Percentiles rank a stretch among this genome's conserved stretches.
phyloP scores from a whole-genome alignment of 2,329 filamentous ascomycete genomes.

The Arthroderma sp. region DNA sequence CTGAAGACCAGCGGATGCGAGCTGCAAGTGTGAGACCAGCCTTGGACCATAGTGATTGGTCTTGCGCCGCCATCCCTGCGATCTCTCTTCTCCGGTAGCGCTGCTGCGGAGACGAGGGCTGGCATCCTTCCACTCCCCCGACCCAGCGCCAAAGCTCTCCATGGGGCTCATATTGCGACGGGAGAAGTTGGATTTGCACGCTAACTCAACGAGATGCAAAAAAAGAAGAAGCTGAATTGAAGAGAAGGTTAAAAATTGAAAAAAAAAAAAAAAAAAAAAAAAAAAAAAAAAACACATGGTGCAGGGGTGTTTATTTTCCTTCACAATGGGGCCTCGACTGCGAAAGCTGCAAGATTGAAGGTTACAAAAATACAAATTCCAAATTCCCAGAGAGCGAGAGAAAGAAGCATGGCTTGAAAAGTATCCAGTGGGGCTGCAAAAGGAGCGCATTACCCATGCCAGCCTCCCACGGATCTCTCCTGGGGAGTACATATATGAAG shows the following conservation, averaged over 20 bases:
- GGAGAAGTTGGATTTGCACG: not conserved
- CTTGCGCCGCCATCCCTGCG: not conserved
- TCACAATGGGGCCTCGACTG: not conserved
- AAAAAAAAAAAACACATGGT: not conserved
- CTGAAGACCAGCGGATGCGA: conserved; percentile 1
- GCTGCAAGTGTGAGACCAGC: conserved; percentile 4
- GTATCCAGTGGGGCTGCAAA: not conserved
- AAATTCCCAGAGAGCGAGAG: conserved; percentile 1
- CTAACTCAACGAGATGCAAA: not conserved
- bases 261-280: not conserved
- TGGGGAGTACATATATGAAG: conserved; percentile 5
- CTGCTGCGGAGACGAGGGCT: not conserved
- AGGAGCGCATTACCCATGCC: not conserved
- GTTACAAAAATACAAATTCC: conserved; percentile 1
- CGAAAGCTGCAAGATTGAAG: not conserved
- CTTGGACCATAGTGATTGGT: conserved; percentile 6
- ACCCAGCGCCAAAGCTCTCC: not conserved
- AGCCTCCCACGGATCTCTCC: conserved; percentile 1
- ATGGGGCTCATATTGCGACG: not conserved
- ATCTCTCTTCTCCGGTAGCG: not conserved
- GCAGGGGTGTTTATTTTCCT: not conserved
- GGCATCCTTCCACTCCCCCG: conserved; percentile 3
- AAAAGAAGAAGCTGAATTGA: not conserved
- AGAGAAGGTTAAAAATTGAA: not conserved
- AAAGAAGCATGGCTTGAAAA: not conserved